Evolutionary conservation across 2,329 filamentous ascomycete genomes (phyloP).

Genomic region (Calonectria honghensis): DNA sequence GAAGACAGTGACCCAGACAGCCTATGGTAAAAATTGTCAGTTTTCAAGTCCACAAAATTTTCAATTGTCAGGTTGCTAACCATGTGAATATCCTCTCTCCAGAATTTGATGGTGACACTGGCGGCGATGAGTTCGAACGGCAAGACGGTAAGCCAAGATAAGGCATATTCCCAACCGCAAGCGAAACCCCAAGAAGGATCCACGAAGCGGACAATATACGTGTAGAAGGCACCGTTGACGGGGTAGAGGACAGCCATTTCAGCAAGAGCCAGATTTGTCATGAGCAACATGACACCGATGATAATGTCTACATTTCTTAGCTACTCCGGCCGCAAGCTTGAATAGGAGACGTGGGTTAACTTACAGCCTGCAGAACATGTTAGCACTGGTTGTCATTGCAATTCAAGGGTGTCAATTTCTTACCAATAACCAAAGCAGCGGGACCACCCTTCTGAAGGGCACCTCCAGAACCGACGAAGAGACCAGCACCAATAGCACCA

Average conservation of each 20-base stretch:
- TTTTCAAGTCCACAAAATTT: neutral
- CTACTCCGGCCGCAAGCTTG: neutral
- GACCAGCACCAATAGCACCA: constrained; percentile 78
- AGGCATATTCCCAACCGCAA: constrained; percentile 95
- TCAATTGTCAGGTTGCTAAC: constrained; percentile 3
- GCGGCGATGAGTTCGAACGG: constrained; percentile 92
- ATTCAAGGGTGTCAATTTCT: constrained; percentile 4
- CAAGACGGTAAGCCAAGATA: constrained; percentile 90
- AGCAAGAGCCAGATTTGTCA: constrained; percentile 91
- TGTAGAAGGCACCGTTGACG: constrained; percentile 92
- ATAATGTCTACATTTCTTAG: constrained; percentile 62
- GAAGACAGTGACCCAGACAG: constrained; percentile 90
- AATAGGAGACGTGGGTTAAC: neutral
- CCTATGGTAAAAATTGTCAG: constrained; percentile 51
- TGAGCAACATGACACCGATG: constrained; percentile 91
- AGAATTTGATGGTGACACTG: constrained; percentile 88
- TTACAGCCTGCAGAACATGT: constrained; percentile 39
- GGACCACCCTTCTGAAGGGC: constrained; percentile 77
- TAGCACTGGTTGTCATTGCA: constrained; percentile 16
- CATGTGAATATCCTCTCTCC: constrained; percentile 79
- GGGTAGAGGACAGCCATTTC: constrained; percentile 95
- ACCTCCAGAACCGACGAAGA: constrained; percentile 89
- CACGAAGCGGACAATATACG: constrained; percentile 92
- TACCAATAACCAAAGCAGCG: constrained; percentile 38
- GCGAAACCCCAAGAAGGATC: constrained; percentile 96